Percentiles rank a stretch among this genome's conserved stretches.
phyloP scores from a whole-genome alignment of 1,139 yeast species.

The Tardiomyces digboiensis region DNA sequence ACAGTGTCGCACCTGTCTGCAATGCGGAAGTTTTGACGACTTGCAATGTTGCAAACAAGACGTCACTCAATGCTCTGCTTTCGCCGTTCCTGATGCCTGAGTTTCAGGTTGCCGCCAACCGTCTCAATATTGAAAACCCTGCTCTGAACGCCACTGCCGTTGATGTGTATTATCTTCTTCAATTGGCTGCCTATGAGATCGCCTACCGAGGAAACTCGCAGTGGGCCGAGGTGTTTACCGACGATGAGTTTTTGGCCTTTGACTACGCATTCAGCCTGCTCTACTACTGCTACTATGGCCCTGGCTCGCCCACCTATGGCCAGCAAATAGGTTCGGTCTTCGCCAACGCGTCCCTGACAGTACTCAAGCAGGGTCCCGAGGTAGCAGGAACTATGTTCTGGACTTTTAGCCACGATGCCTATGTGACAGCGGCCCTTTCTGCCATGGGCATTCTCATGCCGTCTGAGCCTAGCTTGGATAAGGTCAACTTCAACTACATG shows the following conservation, averaged over 20 bases:
- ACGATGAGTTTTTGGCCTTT: conserved; percentile 42
- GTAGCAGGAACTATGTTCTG: conserved; percentile 27
- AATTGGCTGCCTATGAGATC: conserved; percentile 48
- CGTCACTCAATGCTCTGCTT: conserved; percentile 13
- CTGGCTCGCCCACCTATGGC: conserved; percentile 37
- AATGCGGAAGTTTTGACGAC: conserved; percentile 3
- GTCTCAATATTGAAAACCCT: conserved; percentile 32
- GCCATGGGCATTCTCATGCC: conserved; percentile 42
- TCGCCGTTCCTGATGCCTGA: conserved; percentile 18
- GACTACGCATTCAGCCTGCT: conserved; percentile 38
- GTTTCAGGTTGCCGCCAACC: conserved; percentile 29
- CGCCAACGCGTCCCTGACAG: conserved; percentile 39
- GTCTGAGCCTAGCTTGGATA: background rate
- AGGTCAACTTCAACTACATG: conserved; percentile 18
- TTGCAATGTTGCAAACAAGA: conserved; percentile 13
- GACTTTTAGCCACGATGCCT: conserved; percentile 53
- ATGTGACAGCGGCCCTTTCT: conserved; percentile 39
- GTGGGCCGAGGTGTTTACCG: conserved; percentile 44
- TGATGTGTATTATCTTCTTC: conserved; percentile 38
- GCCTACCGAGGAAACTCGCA: conserved; percentile 45
- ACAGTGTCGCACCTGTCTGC: conserved; percentile 30
- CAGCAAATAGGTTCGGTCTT: conserved; percentile 39
- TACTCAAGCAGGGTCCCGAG: conserved; percentile 34
- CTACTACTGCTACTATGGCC: conserved; percentile 44
- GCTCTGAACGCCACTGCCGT: conserved; percentile 33